Evolutionary conservation across 805 yeast genomes (phyloP).

Genomic region (Alloascoidea hylecoeti): DNA sequence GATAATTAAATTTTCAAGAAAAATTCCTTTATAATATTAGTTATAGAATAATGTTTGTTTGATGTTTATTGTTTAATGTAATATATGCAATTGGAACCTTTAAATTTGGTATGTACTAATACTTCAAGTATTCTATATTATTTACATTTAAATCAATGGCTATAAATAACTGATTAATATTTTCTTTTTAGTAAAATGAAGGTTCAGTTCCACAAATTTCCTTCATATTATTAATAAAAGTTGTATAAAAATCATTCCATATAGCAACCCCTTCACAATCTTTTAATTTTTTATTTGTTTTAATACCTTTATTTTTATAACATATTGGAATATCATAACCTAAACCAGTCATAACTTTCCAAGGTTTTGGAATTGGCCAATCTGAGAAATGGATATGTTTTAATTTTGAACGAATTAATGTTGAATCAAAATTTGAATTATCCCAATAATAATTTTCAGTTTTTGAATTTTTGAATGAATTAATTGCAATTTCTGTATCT

Average conservation of each 20-base stretch:
- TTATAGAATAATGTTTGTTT: too few species aligned
- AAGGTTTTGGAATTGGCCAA: slow-evolving; percentile 53
- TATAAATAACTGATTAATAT: too few species aligned
- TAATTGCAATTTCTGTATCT: slow-evolving; percentile 20
- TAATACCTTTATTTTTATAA: slow-evolving; percentile 15
- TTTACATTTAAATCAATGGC: too few species aligned
- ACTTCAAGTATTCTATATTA: too few species aligned
- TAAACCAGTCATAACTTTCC: slow-evolving; percentile 25
- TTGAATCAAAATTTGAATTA: slow-evolving; percentile 18
- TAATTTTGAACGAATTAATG: slow-evolving; percentile 15
- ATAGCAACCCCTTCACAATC: background rate
- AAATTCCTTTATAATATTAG: too few species aligned
- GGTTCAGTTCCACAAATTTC: background rate
- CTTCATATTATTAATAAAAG: background rate
- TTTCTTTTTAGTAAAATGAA: too few species aligned
- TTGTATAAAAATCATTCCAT: background rate
- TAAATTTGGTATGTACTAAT: too few species aligned
- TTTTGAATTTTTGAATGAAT: slow-evolving; percentile 5
- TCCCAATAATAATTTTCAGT: slow-evolving; percentile 9
- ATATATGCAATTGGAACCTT: too few species aligned
- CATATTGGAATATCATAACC: slow-evolving; percentile 11
- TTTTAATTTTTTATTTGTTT: slow-evolving; percentile 2
- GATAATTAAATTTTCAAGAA: too few species aligned
- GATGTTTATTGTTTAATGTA: too few species aligned
- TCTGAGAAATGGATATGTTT: slow-evolving; percentile 52